A percentile compares a stretch with the other conserved stretches of the same genome.
Evolutionary conservation across 805 yeast species (phyloP).

Genomic region (Wickerhamiella kurtzmanii): DNA sequence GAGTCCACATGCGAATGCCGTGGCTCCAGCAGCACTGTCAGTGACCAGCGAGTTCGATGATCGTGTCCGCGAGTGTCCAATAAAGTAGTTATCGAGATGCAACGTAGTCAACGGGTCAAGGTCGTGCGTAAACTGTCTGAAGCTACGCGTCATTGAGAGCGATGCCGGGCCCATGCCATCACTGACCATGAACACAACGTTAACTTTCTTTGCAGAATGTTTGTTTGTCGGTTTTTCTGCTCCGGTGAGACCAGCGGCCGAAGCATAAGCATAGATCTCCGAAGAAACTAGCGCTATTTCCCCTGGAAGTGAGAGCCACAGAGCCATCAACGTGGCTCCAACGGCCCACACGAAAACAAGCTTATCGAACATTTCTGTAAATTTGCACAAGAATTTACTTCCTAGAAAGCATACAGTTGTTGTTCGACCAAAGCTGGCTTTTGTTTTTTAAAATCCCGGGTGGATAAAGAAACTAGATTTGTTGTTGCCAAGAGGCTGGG

Average conservation of each 20-base stretch:
- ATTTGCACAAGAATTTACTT: no score
- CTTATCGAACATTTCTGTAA: background rate
- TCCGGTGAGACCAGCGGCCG: background rate
- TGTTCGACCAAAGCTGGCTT: no score
- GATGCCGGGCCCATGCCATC: constrained; percentile 97
- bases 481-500: no score
- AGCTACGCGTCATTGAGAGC: constrained; percentile 63
- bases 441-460: background rate
- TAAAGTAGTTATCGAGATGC: constrained; percentile 49
- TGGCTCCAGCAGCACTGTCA: constrained; percentile 96
- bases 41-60: constrained; percentile 68
- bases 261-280: background rate
- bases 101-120: constrained; percentile 44
- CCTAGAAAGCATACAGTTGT: no score
- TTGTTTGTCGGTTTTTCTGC: background rate
- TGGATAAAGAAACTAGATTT: background rate
- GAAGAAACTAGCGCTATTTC: background rate
- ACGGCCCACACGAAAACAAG: constrained; percentile 3
- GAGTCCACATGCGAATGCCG: constrained; percentile 75
- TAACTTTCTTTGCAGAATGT: constrained; percentile 43
- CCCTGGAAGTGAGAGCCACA: background rate
- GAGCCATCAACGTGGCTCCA: background rate
- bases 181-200: constrained; percentile 75
- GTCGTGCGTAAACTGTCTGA: constrained; percentile 40
- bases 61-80: constrained; percentile 78